Percentiles rank a stretch among this genome's conserved stretches.
phyloP scores from a whole-genome alignment of 495 filamentous ascomycete species.

The Podospora pseudoanserina region DNA sequence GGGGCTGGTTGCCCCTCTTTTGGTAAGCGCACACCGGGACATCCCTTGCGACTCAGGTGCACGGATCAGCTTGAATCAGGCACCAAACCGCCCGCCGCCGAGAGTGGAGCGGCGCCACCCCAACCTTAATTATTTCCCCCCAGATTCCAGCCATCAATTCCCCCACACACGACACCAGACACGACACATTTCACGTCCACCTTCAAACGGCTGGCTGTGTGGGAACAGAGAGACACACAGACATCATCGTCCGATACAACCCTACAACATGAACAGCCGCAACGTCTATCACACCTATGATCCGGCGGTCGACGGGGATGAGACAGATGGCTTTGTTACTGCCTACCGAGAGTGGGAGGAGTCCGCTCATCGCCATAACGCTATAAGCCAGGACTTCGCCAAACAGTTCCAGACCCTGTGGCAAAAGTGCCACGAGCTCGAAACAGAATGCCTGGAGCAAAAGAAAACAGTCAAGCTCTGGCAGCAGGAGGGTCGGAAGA shows the following conservation, averaged over 20 bases:
- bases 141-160: not conserved
- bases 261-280: not conserved
- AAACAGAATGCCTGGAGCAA: slow-evolving; percentile 24
- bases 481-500: slow-evolving; percentile 24
- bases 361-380: slow-evolving; percentile 10
- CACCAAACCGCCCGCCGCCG: not conserved
- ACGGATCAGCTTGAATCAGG: not conserved
- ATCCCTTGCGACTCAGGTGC: not conserved
- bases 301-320: not conserved
- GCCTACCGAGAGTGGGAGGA: slow-evolving; percentile 11
- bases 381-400: slow-evolving; percentile 13
- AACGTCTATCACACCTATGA: too few species aligned
- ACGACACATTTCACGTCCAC: not conserved
- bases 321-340: slow-evolving; percentile 8
- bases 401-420: slow-evolving; percentile 18
- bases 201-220: not conserved
- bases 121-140: slow-evolving; percentile 3
- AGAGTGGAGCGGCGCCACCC: not conserved
- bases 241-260: not conserved
- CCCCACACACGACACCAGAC: not conserved
- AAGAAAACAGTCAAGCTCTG: slow-evolving; percentile 26
- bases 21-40: not conserved
- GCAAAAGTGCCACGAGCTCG: slow-evolving; percentile 19
- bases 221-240: not conserved
- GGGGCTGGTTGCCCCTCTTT: not conserved